These are phyloP conservation scores for Paramecium pentaurelia DNA, from an alignment of 73 alveolate genomes.

Conservation along the genomic window DNA sequence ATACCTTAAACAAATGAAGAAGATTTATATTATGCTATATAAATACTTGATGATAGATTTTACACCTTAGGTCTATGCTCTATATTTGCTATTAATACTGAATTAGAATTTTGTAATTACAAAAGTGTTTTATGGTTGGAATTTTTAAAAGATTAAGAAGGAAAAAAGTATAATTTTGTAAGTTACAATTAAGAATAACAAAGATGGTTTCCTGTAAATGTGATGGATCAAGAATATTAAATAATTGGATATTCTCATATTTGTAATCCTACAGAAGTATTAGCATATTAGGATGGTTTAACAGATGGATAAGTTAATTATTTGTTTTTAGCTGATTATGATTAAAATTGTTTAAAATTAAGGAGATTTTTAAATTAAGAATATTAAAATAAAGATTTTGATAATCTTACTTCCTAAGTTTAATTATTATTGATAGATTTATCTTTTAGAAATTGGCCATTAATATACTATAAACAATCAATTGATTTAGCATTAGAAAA, in stretches of 20 bases:
- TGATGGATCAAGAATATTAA: neutral
- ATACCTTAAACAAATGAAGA: neutral
- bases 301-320: neutral
- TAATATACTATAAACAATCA: neutral
- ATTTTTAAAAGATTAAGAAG: neutral
- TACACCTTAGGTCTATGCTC: too few species aligned
- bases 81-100: neutral
- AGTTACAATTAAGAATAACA: neutral
- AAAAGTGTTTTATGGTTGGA: neutral
- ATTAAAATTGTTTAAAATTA: neutral
- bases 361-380: neutral
- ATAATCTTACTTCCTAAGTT: neutral
- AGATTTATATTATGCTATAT: neutral
- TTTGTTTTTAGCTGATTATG: neutral
- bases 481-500: neutral
- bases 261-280: neutral
- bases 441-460: neutral
- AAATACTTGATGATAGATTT: neutral
- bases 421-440: neutral
- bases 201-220: neutral
- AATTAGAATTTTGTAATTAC: neutral
- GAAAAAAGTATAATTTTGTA: neutral
- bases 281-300: neutral
- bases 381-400: neutral
- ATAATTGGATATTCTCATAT: constrained; percentile 2